Evolutionary conservation across 176 grass and related monocot genomes (phyloP), one percentile per base, ranked within the genome.

Genomic region (Oryza officinalis): DNA sequence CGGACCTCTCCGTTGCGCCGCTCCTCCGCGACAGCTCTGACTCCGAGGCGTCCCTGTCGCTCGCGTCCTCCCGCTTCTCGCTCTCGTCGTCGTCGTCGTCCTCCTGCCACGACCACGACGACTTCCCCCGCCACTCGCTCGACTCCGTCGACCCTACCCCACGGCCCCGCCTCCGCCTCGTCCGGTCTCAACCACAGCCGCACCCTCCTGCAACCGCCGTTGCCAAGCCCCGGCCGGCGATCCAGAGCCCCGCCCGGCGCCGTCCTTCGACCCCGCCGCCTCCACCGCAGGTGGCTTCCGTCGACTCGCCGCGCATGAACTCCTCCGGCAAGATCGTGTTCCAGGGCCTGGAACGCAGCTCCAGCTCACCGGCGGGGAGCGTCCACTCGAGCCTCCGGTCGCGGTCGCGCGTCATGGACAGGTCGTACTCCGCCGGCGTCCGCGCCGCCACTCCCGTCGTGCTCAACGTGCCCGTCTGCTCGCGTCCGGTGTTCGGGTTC

Each of bases 391-490:
- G 86, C 6, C 87, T 90, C 27, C 70, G 80, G 37, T 83, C 89
- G 18, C 81, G 92, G 3, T 86, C 84, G 14, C 83, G 92, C 28
- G 95, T 90, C 7, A 95, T 98, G 90, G 92, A 98, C 81, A 50
- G 95, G 52, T 98, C 95, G 28, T 95, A 95, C 79, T 98, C 95
- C 3, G 86, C 94, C 13, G 87, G 87, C 75, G 91, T 96, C 63
- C 88, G 89, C 26, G 84, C 88, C 26, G 86, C 88, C 15, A 85
- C 92, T 1, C 92, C 88, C 1, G 84, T 90, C 17, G 92, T 92
- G 32, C 95, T 98, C 27, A 98, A 98, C 84, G 90, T 98, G 17
- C 95, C 92, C 2, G 91, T 98, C 20, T 95, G 93, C 89, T 96
- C 93, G 1, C 87, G 85, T 11, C 91, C 93, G 9, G 90, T 96